Percentiles rank a stretch among this genome's conserved stretches.
These are phyloP conservation scores for Colletotrichum brevisporum DNA, from an alignment of 2,329 filamentous ascomycete genomes.

Conservation along the genomic window DNA sequence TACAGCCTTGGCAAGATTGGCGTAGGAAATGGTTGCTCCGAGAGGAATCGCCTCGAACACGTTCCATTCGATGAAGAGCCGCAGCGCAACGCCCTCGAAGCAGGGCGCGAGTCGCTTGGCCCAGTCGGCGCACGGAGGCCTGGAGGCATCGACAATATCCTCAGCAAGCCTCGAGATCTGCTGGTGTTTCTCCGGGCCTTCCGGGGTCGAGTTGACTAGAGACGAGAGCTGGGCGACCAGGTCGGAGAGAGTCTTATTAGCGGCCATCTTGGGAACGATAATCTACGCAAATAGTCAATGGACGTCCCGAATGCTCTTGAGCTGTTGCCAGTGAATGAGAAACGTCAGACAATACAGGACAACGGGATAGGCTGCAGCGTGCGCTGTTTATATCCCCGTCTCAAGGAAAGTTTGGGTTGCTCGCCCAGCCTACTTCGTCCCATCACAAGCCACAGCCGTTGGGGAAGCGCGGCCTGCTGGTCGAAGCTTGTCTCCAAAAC, in stretches of 20 bases:
- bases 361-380: background rate
- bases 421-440: background rate
- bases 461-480: background rate
- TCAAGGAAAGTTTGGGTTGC: background rate
- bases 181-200: background rate
- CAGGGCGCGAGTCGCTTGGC: slow-evolving; percentile 3
- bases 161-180: slow-evolving; percentile 7
- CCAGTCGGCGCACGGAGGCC: slow-evolving; percentile 21
- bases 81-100: slow-evolving; percentile 23
- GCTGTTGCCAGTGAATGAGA: too few species aligned
- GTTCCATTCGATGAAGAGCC: slow-evolving; percentile 50
- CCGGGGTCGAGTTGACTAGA: background rate
- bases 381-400: background rate
- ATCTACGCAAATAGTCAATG: too few species aligned
- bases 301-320: too few species aligned
- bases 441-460: background rate
- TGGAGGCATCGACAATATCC: slow-evolving; percentile 17
- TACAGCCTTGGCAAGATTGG: background rate
- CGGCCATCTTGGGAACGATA: background rate
- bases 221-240: background rate
- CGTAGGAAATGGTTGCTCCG: background rate
- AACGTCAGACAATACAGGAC: background rate
- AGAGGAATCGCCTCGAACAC: slow-evolving; percentile 50
- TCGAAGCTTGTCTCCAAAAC: background rate
- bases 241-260: background rate